Base-by-base conservation (phyloP, 2,329 filamentous ascomycete species). In the Curvularia eragrostidis region DNA sequence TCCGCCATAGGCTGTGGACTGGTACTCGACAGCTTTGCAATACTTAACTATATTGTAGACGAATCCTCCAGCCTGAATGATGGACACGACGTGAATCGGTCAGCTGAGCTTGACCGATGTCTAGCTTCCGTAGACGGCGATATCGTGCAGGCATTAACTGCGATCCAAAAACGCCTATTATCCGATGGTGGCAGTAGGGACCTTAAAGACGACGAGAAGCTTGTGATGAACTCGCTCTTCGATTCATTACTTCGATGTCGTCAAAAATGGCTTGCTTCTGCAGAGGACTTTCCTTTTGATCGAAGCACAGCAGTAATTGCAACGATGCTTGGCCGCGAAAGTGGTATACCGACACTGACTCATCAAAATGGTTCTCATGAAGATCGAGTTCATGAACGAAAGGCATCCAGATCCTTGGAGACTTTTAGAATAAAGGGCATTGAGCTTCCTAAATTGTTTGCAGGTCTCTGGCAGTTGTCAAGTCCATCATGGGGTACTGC, bases 401-500 rank as follows among this genome's bases (percentile, higher is more conserved):
- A 26, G 26, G 8, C 26, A 26, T 26, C 26, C 26, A 26, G 26
- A 26, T 26, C 26, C 26, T 26, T 26, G 26, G 26, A 26, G 26
- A 26, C 26, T 26, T 26, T 26, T 8, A 26, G 26, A 26, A 26
- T 26, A 26, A 73, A 69, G 8, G 55, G 51, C 6, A 61, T 67
- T 8, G 56, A 65, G 10, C 69, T 82, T 2, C 80, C 80, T 9
- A 73, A 80, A 26, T 73, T 83, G 13, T 79, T 82, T 48, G 76
- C 75, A 26, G 81, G 81, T 2, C 69, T 83, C 1, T 83, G 81
- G 81, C 81, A 83, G 41, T 74, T 83, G 19, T 81, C 81, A 1
- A 79, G 78, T 62, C 77, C 79, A 6, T 75, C 78, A 19, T 80
- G 78, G 78, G 79, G 78, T 12, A 73, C 71, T 12, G 77, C 78